phyloP scores from a whole-genome alignment of 805 yeast genomes.

The Ogataea philodendri region DNA sequence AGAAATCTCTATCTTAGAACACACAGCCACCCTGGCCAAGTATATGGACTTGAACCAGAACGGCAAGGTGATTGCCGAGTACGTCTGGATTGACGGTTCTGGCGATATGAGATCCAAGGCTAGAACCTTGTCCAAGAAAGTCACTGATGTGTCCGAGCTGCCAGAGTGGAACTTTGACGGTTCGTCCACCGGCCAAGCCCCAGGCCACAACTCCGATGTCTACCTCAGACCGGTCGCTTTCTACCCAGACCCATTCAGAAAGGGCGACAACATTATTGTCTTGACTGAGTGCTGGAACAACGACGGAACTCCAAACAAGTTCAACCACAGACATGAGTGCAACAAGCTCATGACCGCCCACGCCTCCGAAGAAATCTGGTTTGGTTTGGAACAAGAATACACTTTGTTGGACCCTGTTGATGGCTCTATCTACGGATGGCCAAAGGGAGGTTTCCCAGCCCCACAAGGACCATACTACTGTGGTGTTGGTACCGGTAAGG shows the following conservation, averaged over 20 bases:
- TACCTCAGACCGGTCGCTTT: slow-evolving; percentile 93
- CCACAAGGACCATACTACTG: slow-evolving; percentile 99
- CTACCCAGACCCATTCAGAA: slow-evolving; percentile 96
- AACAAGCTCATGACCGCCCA: slow-evolving; percentile 94
- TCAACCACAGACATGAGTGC: slow-evolving; percentile 97
- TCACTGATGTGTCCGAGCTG: slow-evolving; percentile 74
- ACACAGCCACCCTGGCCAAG: slow-evolving; percentile 79
- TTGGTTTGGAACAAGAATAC: slow-evolving; percentile 98
- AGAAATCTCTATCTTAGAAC: slow-evolving; percentile 45
- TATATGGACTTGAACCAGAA: slow-evolving; percentile 81
- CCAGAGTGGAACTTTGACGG: slow-evolving; percentile 99
- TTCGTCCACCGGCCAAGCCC: slow-evolving; percentile 97
- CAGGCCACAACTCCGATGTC: slow-evolving; percentile 95
- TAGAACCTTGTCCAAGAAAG: slow-evolving; percentile 72
- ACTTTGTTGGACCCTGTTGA: slow-evolving; percentile 83
- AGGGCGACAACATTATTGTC: slow-evolving; percentile 95
- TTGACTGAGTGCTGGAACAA: slow-evolving; percentile 96
- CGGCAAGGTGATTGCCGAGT: slow-evolving; percentile 89
- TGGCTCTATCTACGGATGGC: slow-evolving; percentile 96
- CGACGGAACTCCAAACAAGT: slow-evolving; percentile 98
- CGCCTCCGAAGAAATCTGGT: slow-evolving; percentile 83
- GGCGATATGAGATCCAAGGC: slow-evolving; percentile 93
- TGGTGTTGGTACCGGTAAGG: slow-evolving; percentile 99
- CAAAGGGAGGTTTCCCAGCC: slow-evolving; percentile 99
- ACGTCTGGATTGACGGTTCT: slow-evolving; percentile 95